Conservation (phyloP, 495 filamentous ascomycete species). For the Penicillium verhagenii region DNA sequence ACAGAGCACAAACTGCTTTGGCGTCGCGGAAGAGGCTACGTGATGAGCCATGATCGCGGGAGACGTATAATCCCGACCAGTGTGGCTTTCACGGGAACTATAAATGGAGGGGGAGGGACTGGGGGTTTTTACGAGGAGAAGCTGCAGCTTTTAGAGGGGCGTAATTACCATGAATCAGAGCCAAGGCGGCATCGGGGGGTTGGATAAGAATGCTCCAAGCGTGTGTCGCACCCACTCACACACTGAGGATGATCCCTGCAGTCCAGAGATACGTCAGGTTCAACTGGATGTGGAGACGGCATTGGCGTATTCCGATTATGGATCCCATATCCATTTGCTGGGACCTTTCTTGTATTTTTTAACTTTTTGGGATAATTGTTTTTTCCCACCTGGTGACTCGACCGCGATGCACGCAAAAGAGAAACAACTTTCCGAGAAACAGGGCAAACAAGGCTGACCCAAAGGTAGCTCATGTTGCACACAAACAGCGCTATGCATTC, state of each 20-base stretch:
- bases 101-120: conserved; percentile 10
- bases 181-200: neutral
- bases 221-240: no score
- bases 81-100: conserved; percentile 4
- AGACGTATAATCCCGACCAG: neutral
- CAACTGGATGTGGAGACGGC: conserved; percentile 9
- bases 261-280: conserved; percentile 28
- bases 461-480: conserved; percentile 8
- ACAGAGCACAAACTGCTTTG: conserved; percentile 69
- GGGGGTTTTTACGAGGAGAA: neutral
- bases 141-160: conserved; percentile 7
- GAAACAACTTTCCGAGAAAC: neutral
- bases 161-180: conserved; percentile 9
- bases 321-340: neutral
- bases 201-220: conserved; percentile 12
- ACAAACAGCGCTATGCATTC: neutral
- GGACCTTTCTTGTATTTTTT: neutral
- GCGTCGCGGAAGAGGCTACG: conserved; percentile 9
- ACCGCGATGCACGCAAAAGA: neutral
- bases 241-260: conserved; percentile 29
- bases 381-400: neutral
- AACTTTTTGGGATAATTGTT: no score
- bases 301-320: conserved; percentile 15
- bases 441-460: conserved; percentile 2
- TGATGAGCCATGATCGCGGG: conserved; percentile 4